phyloP scores from a whole-genome alignment of 2,329 filamentous ascomycete species.

The Microdochium bolleyi region DNA sequence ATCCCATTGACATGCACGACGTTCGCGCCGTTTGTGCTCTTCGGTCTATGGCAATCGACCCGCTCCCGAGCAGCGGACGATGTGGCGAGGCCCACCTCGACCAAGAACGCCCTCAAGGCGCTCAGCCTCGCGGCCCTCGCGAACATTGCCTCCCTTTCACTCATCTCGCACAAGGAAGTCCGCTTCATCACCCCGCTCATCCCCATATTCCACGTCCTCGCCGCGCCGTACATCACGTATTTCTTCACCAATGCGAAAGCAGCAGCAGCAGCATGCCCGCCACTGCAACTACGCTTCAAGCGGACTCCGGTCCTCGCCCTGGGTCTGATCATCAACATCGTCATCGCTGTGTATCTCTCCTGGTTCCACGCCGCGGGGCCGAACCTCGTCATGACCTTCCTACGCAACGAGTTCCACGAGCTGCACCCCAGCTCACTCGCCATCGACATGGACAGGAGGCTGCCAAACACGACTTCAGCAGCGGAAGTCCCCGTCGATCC shows the following conservation, averaged over 20 bases:
- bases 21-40: slow-evolving; percentile 65
- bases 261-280: slow-evolving; percentile 13
- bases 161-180: slow-evolving; percentile 92
- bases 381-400: slow-evolving; percentile 63
- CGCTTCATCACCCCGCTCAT: slow-evolving; percentile 93
- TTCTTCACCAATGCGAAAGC: slow-evolving; percentile 50
- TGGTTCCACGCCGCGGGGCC: slow-evolving; percentile 75
- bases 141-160: slow-evolving; percentile 57
- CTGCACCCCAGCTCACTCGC: slow-evolving; percentile 36
- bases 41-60: slow-evolving; percentile 50
- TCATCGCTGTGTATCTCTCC: slow-evolving; percentile 67
- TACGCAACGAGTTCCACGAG: slow-evolving; percentile 65
- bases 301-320: slow-evolving; percentile 48
- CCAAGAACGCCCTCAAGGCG: slow-evolving; percentile 38
- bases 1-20: slow-evolving; percentile 81
- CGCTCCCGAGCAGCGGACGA: slow-evolving; percentile 9
- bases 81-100: slow-evolving; percentile 19
- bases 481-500: slow-evolving; percentile 8
- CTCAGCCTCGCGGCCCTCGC: slow-evolving; percentile 51
- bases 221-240: slow-evolving; percentile 55
- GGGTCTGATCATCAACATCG: slow-evolving; percentile 57
- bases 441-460: slow-evolving; percentile 13
- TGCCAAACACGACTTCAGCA: slow-evolving; percentile 9
- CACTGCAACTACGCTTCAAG: slow-evolving; percentile 27
- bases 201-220: slow-evolving; percentile 75